A percentile compares a stretch with the other conserved stretches of the same genome.
phyloP scores from a whole-genome alignment of 345 rosid species.

The Durio zibethinus region DNA sequence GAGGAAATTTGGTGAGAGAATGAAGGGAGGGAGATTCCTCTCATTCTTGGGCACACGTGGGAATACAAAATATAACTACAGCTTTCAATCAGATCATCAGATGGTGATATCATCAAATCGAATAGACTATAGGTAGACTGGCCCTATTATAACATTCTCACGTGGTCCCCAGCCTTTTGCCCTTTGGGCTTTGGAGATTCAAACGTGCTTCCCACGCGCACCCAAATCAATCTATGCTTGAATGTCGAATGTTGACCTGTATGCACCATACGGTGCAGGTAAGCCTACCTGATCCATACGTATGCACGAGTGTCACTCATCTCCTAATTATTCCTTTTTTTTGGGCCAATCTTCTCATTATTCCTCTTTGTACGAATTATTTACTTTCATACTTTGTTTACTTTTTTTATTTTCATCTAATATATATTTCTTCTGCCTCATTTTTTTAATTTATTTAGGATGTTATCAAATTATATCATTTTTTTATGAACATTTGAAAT shows the following conservation, averaged over 20 bases:
- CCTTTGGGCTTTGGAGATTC: neutral
- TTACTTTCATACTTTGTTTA: neutral
- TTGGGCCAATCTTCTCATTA: neutral
- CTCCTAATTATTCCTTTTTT: neutral
- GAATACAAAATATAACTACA: neutral
- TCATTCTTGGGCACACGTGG: neutral
- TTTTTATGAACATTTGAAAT: too few species aligned
- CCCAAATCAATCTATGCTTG: neutral
- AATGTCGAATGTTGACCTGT: neutral
- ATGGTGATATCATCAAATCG: neutral
- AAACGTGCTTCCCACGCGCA: conserved; percentile 3
- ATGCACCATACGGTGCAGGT: neutral
- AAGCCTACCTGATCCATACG: neutral
- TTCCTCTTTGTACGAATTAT: neutral
- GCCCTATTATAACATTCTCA: neutral
- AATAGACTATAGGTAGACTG: neutral
- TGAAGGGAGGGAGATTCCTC: too few species aligned
- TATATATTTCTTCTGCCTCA: too few species aligned
- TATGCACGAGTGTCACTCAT: neutral
- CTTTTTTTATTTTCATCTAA: too few species aligned
- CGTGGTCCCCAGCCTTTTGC: neutral
- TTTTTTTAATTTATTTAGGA: too few species aligned
- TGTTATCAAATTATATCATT: too few species aligned
- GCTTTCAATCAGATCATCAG: neutral
- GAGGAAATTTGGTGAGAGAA: too few species aligned